Base-by-base conservation (phyloP, 2,329 filamentous ascomycete species). In the Paradendryphiella salina region DNA sequence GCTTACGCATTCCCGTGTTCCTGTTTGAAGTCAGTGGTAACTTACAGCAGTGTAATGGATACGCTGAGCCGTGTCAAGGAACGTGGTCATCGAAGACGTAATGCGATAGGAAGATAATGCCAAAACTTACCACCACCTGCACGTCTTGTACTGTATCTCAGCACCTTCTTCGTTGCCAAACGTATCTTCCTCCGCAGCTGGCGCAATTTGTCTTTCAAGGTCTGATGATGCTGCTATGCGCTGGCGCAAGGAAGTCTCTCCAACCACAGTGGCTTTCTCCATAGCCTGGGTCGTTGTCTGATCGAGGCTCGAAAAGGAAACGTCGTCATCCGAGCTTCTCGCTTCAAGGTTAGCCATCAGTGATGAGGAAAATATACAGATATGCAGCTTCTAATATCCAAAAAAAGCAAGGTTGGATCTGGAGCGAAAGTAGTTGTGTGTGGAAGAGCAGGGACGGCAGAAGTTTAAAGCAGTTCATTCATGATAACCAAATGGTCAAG, bases 81-180 rank as follows among this genome's bases (percentile, higher is more conserved):
- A 42, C 10, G 15, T n/a, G 4, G 8, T 9, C 9, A 18, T 33
- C 5, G 29, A 15, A 17, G 2, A 6, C 2, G 3, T 33, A 4
- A n/a, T 26, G 9, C 8, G 13, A n/a, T 5, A 14, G 8, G 28
- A 41, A 18, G 13, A 29, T 8, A 9, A 13, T 14, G 13, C 15
- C 13, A 46, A 33, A 3, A 50, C 46, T 14, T 68, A 73, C 73
- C 73, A 76, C 80, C 79, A 82, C 49, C 71, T 71, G 71, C 80
- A 73, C 0, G 77, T 77, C 57, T 77, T 77, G 63, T 80, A 82
- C 54, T 82, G 76, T 47, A 81, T 75, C 48, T 77, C 75, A 4
- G 66, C 67, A 3, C 61, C 64, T 18, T 62, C 63, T 57, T 71
- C 68, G 29, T 67, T 59, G 13, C 64, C 64, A 32, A 67, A 71